Percentiles rank a stretch among this genome's conserved stretches.
Conservation (phyloP, 257 asterid species). For the Voacanga thouarsii region DNA sequence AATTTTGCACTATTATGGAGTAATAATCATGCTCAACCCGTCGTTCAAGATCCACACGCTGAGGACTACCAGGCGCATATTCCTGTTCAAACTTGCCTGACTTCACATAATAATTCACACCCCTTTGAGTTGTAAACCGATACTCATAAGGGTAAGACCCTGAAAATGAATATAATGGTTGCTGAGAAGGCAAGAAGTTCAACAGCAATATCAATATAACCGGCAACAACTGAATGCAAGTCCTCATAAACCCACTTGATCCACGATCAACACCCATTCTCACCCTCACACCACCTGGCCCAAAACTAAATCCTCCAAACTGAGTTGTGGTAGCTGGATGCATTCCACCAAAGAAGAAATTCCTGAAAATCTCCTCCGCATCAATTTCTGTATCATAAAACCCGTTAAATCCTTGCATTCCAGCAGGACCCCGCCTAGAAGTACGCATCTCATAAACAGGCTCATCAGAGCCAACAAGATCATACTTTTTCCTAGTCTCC, state of each 20-base stretch:
- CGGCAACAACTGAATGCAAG: conserved; percentile 68
- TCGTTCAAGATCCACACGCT: conserved; percentile 55
- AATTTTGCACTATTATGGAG: conserved; percentile 53
- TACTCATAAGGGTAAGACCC: conserved; percentile 48
- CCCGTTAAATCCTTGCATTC: conserved; percentile 74
- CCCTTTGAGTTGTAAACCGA: conserved; percentile 58
- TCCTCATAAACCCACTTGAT: conserved; percentile 47
- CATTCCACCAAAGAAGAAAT: conserved; percentile 94
- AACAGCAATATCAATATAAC: conserved; percentile 68
- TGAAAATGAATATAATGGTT: conserved; percentile 67
- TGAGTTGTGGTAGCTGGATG: conserved; percentile 57
- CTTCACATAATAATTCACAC: conserved; percentile 75
- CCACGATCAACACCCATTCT: conserved; percentile 68
- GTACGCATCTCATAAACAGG: conserved; percentile 56
- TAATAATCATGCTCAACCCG: conserved; percentile 71
- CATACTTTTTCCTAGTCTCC: conserved; percentile 68
- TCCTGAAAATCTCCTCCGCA: conserved; percentile 90
- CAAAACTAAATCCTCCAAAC: conserved; percentile 74
- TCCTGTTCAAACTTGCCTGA: conserved; percentile 67
- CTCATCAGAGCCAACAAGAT: conserved; percentile 71
- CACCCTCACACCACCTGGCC: conserved; percentile 76
- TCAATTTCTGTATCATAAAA: conserved; percentile 66
- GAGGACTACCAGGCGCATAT: conserved; percentile 57
- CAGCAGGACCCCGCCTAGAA: conserved; percentile 38
- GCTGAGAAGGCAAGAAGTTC: conserved; percentile 80